These are phyloP conservation scores for Chlorella sorokiniana DNA, from an alignment of 139 green algal species.

Conservation along the genomic window DNA sequence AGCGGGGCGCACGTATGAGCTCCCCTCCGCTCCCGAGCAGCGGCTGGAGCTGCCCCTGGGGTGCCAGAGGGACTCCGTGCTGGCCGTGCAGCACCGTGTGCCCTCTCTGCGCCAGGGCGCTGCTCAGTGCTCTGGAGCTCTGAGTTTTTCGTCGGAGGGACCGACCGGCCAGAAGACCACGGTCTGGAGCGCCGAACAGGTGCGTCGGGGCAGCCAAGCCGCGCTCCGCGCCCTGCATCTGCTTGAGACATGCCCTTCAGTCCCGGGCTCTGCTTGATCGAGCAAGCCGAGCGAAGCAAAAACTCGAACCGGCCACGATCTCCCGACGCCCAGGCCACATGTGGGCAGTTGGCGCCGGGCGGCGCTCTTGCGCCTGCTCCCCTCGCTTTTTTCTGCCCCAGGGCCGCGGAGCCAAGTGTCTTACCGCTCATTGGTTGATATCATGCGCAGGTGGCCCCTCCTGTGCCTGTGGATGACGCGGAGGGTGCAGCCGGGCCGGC, in stretches of 20 bases:
- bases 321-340: too few relatives aligned
- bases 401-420: not conserved
- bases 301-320: too few relatives aligned
- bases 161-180: not conserved
- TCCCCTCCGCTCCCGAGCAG: not conserved
- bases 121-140: not conserved
- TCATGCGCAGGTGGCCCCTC: not conserved
- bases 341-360: too few relatives aligned
- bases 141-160: not conserved
- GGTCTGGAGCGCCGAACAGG: not conserved
- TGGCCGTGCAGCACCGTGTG: slow-evolving; percentile 7
- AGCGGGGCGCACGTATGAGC: not conserved
- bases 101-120: not conserved
- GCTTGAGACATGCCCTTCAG: too few relatives aligned
- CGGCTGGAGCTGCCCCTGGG: not conserved
- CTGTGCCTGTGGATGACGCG: not conserved
- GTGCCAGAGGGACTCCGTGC: not conserved
- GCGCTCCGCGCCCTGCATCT: too few relatives aligned
- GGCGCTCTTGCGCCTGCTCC: too few relatives aligned
- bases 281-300: too few relatives aligned
- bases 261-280: too few relatives aligned
- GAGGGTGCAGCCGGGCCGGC: not conserved
- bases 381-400: too few relatives aligned
- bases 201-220: too few relatives aligned
- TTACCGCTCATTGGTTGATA: not conserved